phyloP scores from a whole-genome alignment of 305 asterid genomes.

The Galium porrigens region DNA sequence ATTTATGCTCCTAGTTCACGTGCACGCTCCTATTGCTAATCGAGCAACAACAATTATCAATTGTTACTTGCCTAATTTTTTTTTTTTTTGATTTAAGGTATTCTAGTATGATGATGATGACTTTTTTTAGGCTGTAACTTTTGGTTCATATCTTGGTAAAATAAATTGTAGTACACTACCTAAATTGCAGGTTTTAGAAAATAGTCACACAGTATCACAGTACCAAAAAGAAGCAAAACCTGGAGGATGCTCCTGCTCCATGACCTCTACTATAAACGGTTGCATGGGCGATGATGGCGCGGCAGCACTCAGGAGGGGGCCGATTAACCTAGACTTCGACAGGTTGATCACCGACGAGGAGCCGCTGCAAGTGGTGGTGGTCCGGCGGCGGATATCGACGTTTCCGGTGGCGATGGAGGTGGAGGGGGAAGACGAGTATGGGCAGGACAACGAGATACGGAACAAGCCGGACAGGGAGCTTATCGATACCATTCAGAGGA shows the following conservation, averaged over 20 bases:
- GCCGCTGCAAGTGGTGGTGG: constrained; percentile 25
- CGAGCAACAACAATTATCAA: too few species aligned
- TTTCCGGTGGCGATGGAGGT: constrained; percentile 6
- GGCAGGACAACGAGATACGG: constrained; percentile 1
- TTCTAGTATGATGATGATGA: background rate
- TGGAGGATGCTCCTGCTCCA: background rate
- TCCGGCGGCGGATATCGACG: background rate
- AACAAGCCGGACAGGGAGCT: constrained; percentile 16
- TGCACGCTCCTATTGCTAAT: too few species aligned
- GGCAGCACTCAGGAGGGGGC: constrained; percentile 14
- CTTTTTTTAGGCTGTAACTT: background rate
- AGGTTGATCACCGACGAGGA: constrained; percentile 22
- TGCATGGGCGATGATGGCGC: constrained; percentile 41
- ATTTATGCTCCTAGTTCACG: too few species aligned
- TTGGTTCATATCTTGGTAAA: background rate
- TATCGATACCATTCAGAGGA: constrained; percentile 16
- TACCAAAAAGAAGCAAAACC: background rate
- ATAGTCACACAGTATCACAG: background rate
- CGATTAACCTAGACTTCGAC: constrained; percentile 24
- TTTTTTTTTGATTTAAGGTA: background rate
- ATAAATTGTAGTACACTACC: background rate
- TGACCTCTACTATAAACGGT: background rate
- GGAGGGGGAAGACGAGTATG: constrained; percentile 17
- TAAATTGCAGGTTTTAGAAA: background rate
- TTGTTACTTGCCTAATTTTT: background rate